These are phyloP conservation scores for Bocquillonia castaneifolia DNA, from an alignment of 441 rosid species.

Conservation along the genomic window DNA sequence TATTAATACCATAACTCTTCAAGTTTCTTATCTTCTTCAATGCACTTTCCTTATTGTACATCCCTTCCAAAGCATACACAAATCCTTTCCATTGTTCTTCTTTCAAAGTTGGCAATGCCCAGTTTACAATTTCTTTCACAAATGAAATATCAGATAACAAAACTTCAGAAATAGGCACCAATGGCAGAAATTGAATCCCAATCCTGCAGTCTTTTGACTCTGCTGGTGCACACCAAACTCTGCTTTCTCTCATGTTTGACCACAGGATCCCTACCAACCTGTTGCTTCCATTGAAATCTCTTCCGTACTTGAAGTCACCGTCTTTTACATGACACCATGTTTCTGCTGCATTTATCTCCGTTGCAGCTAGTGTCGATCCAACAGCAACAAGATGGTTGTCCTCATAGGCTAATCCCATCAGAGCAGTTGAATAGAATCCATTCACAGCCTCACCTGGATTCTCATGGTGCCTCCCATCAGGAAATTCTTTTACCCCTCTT, in stretches of 20 bases:
- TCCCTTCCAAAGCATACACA: constrained; percentile 74
- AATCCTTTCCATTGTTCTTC: constrained; percentile 97
- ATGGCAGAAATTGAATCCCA: constrained; percentile 81
- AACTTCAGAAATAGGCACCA: constrained; percentile 65
- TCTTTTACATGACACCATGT: constrained; percentile 92
- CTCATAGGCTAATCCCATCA: constrained; percentile 87
- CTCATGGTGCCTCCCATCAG: constrained; percentile 84
- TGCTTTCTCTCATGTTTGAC: constrained; percentile 86
- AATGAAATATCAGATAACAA: constrained; percentile 64
- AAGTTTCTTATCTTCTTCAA: constrained; percentile 51
- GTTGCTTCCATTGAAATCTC: constrained; percentile 68
- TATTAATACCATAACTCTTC: constrained; percentile 63
- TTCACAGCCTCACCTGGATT: constrained; percentile 92
- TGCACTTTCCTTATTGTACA: constrained; percentile 54
- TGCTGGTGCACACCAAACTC: constrained; percentile 84
- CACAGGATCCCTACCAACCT: constrained; percentile 86
- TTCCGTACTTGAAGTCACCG: constrained; percentile 47
- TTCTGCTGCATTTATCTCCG: constrained; percentile 88
- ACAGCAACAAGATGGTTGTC: constrained; percentile 64
- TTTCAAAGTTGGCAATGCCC: constrained; percentile 77
- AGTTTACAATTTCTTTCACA: constrained; percentile 61
- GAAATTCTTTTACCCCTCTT: constrained; percentile 81
- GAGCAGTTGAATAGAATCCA: constrained; percentile 81
- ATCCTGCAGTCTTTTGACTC: constrained; percentile 82
- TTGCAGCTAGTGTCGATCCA: constrained; percentile 61